Percentiles rank a stretch among this genome's conserved stretches.
Conservation (phyloP, 192 early-diverging fungal genomes). For the Entrophospora sp. region DNA sequence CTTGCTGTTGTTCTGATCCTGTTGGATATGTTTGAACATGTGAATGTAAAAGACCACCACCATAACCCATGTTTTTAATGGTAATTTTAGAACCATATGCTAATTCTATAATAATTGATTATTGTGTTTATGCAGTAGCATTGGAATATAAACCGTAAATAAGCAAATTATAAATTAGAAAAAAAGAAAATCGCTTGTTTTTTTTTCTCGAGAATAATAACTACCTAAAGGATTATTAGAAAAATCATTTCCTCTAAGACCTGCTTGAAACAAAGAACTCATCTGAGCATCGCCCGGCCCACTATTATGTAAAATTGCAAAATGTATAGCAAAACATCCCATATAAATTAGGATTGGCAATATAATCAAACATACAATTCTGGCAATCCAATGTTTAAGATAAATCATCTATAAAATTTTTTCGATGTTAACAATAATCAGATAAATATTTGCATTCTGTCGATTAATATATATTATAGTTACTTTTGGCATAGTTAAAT, state of each 20-base stretch:
- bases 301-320: constrained; percentile 67
- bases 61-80: constrained; percentile 71
- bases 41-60: constrained; percentile 90
- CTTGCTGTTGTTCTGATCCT: constrained; percentile 92
- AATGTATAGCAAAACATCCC: constrained; percentile 77
- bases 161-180: too few relatives aligned
- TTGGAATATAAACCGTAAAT: too few relatives aligned
- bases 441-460: too few relatives aligned
- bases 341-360: constrained; percentile 80
- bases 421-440: constrained; percentile 4
- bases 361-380: constrained; percentile 70
- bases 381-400: constrained; percentile 74
- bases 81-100: constrained; percentile 87
- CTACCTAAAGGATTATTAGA: constrained; percentile 73
- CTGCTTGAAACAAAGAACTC: constrained; percentile 97
- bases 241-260: constrained; percentile 72
- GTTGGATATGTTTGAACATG: constrained; percentile 77
- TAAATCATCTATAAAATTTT: constrained; percentile 41
- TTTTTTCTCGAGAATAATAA: too few relatives aligned
- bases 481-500: constrained; percentile 49
- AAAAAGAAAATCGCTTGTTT: too few relatives aligned
- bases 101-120: constrained; percentile 59
- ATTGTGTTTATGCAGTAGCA: too few relatives aligned
- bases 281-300: constrained; percentile 89
- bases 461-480: neutral